phyloP scores from a whole-genome alignment of 352 stramenopile species.

The Pythium phragmiticola region DNA sequence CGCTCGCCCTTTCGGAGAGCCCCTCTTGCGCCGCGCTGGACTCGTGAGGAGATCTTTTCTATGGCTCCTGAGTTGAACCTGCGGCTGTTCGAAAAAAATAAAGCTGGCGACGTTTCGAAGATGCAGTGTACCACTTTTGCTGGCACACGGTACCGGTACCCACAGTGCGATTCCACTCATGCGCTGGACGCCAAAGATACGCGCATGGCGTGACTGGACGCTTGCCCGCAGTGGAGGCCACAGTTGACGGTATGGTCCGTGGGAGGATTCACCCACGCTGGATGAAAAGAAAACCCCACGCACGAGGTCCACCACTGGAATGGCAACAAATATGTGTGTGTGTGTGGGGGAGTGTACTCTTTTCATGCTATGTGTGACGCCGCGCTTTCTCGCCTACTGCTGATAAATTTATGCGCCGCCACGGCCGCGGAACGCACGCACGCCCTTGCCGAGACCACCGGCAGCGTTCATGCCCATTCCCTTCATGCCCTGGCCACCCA shows the following conservation, averaged over 20 bases:
- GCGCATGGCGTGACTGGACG: background rate
- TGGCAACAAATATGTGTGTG: background rate
- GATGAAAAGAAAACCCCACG: background rate
- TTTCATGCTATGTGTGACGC: slow-evolving; percentile 12
- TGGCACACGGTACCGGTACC: slow-evolving; percentile 10
- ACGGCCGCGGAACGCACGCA: slow-evolving; percentile 76
- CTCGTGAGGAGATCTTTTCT: slow-evolving; percentile 20
- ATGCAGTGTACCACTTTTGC: slow-evolving; percentile 12
- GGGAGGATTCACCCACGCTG: too few species aligned
- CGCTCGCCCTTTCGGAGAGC: background rate
- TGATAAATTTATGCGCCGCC: slow-evolving; percentile 66
- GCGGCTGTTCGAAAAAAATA: slow-evolving; percentile 14
- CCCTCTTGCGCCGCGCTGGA: background rate
- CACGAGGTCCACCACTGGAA: background rate
- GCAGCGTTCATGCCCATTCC: slow-evolving; percentile 82
- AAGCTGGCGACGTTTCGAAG: slow-evolving; percentile 19
- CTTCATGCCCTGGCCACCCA: slow-evolving; percentile 90
- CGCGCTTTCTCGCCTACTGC: background rate
- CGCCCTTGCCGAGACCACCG: slow-evolving; percentile 71
- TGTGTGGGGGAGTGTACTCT: slow-evolving; percentile 5
- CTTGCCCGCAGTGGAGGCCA: too few species aligned
- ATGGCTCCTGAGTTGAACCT: slow-evolving; percentile 19
- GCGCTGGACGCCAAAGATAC: slow-evolving; percentile 17
- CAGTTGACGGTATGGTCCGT: background rate
- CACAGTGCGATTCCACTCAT: background rate